phyloP scores from a whole-genome alignment of 2,329 filamentous ascomycete species.

The Tolypocladium ovalisporum region DNA sequence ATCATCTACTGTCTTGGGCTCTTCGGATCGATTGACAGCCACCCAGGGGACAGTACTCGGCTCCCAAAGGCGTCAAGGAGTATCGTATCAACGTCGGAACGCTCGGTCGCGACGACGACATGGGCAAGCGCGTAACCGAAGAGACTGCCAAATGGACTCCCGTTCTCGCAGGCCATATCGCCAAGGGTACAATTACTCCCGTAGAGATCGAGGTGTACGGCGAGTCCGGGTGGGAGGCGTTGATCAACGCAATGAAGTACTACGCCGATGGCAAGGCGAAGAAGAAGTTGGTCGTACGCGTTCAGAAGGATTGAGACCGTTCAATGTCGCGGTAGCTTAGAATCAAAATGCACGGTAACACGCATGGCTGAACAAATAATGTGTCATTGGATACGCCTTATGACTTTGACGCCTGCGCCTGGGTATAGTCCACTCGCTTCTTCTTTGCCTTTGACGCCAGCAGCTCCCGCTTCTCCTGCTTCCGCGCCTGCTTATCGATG shows the following conservation, averaged over 20 bases:
- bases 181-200: constrained; percentile 10
- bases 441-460: constrained; percentile 35
- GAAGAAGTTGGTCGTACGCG: constrained; percentile 16
- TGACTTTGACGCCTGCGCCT: not conserved
- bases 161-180: constrained; percentile 11
- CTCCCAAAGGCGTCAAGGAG: constrained; percentile 10
- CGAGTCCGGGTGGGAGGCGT: constrained; percentile 12
- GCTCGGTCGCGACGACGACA: constrained; percentile 10
- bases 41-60: constrained; percentile 8
- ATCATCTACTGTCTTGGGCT: not conserved
- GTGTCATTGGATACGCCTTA: not conserved
- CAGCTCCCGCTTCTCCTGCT: constrained; percentile 44
- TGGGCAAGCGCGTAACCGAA: constrained; percentile 7
- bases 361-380: not conserved
- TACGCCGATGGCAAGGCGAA: constrained; percentile 10
- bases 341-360: not conserved
- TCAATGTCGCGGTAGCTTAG: not conserved
- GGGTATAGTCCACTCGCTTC: constrained; percentile 16
- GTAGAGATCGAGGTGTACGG: constrained; percentile 11
- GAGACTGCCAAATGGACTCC: constrained; percentile 8
- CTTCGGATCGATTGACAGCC: not conserved
- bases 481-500: constrained; percentile 41
- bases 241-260: constrained; percentile 11
- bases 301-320: not conserved
- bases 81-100: constrained; percentile 14